Percentiles rank a stretch among this genome's conserved stretches.
Evolutionary conservation across 73 alveolate species (phyloP).

Genomic region (Paramecium tetraurelia): DNA sequence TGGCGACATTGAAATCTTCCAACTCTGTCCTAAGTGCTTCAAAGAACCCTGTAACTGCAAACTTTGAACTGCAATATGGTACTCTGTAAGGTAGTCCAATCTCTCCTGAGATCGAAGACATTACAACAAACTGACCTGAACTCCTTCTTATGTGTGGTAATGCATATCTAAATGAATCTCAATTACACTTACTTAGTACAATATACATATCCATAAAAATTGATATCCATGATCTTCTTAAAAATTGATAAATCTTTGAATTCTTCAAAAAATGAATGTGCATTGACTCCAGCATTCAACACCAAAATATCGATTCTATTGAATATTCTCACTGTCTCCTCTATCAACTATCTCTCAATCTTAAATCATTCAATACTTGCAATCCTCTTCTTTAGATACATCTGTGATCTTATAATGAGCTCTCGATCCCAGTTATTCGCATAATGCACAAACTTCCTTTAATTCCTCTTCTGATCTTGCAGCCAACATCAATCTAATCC

Average conservation of each 20-base stretch:
- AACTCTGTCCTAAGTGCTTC: slow-evolving; percentile 79
- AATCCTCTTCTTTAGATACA: slow-evolving; percentile 67
- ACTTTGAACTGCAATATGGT: slow-evolving; percentile 81
- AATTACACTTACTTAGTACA: slow-evolving; percentile 1
- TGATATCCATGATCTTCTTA: slow-evolving; percentile 70
- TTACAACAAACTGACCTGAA: slow-evolving; percentile 77
- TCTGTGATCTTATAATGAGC: slow-evolving; percentile 43
- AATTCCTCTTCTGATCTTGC: slow-evolving; percentile 64
- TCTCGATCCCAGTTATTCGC: slow-evolving; percentile 50
- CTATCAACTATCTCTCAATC: slow-evolving; percentile 14
- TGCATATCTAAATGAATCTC: slow-evolving; percentile 55
- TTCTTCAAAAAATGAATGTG: slow-evolving; percentile 73
- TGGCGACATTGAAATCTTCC: slow-evolving; percentile 67
- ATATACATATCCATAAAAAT: slow-evolving; percentile 79
- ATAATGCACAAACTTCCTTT: slow-evolving; percentile 43
- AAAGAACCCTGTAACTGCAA: slow-evolving; percentile 85
- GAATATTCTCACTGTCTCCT: slow-evolving; percentile 6
- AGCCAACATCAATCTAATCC: slow-evolving; percentile 60
- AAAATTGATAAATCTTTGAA: slow-evolving; percentile 65
- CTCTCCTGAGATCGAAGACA: slow-evolving; percentile 83
- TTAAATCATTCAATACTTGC: slow-evolving; percentile 56
- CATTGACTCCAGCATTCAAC: slow-evolving; percentile 81
- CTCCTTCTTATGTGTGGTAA: slow-evolving; percentile 66
- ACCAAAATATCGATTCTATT: slow-evolving; percentile 52
- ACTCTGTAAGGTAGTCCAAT: slow-evolving; percentile 79